Evolutionary conservation across 1,139 yeast species (phyloP).

Genomic region (Pichia sp.): DNA sequence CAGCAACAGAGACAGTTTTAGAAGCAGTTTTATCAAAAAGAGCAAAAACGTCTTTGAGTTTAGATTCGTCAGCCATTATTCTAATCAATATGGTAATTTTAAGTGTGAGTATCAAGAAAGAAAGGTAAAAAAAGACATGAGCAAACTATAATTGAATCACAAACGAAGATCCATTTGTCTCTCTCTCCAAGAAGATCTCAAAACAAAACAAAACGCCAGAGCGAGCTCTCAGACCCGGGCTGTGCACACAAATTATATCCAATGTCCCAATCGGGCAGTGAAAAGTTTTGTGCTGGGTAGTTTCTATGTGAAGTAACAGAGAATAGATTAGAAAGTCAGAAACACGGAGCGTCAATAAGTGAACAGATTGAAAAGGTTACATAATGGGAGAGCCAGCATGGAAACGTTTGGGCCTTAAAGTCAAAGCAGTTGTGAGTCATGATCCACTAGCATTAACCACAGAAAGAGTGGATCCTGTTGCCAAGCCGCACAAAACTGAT

Average conservation of each 20-base stretch:
- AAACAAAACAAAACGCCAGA: too few relatives aligned
- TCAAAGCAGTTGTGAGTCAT: conserved; percentile 35
- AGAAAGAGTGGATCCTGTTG: conserved; percentile 4
- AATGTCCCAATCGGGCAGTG: too few relatives aligned
- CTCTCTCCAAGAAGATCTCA: too few relatives aligned
- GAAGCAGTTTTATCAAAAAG: conserved; percentile 95
- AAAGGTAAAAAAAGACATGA: background rate
- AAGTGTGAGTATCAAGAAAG: background rate
- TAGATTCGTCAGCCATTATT: conserved; percentile 19
- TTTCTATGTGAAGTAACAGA: too few relatives aligned
- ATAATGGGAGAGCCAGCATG: conserved; percentile 66
- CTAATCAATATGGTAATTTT: background rate
- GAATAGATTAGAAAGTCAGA: too few relatives aligned
- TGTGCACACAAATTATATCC: too few relatives aligned
- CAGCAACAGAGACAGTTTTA: conserved; percentile 82
- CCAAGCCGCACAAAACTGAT: conserved; percentile 31
- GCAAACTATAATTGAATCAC: too few relatives aligned
- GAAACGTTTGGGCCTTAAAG: conserved; percentile 75
- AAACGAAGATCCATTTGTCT: too few relatives aligned
- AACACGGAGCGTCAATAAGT: too few relatives aligned
- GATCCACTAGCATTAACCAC: conserved; percentile 36
- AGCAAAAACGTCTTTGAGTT: conserved; percentile 92
- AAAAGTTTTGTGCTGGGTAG: too few relatives aligned
- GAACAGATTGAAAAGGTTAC: background rate
- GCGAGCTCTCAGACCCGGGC: too few relatives aligned